Conservation (phyloP, 1,139 yeast species). For the Suhomyces choctaworum region DNA sequence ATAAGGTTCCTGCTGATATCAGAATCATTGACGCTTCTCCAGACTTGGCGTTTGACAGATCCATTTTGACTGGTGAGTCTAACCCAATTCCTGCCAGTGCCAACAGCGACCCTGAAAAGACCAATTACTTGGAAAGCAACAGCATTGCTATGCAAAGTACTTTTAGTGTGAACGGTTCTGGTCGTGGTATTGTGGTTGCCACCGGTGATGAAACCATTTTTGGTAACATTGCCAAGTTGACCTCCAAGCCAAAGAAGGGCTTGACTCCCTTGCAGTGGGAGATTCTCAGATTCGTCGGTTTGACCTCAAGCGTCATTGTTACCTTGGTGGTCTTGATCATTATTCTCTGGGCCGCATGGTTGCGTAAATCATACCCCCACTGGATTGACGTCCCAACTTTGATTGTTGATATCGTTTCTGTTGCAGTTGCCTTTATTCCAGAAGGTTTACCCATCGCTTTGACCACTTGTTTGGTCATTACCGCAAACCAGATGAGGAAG, state of each 20-base stretch:
- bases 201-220: constrained; percentile 36
- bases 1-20: constrained; percentile 36
- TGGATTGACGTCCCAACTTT: constrained; percentile 37
- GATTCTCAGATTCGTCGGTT: constrained; percentile 29
- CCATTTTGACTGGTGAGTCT: constrained; percentile 40
- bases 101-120: constrained; percentile 22
- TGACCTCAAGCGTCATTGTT: constrained; percentile 25
- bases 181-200: constrained; percentile 33
- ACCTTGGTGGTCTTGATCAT: constrained; percentile 24
- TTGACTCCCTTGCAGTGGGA: constrained; percentile 36
- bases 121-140: constrained; percentile 45
- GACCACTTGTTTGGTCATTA: constrained; percentile 34
- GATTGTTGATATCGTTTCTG: constrained; percentile 34
- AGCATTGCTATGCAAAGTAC: constrained; percentile 51
- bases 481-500: constrained; percentile 32
- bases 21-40: constrained; percentile 28
- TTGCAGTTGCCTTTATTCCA: constrained; percentile 37
- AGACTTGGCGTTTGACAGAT: constrained; percentile 34
- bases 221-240: constrained; percentile 35
- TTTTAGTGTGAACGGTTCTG: constrained; percentile 32
- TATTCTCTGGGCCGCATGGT: constrained; percentile 51
- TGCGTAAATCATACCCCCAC: constrained; percentile 27
- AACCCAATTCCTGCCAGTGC: constrained; percentile 27
- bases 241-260: constrained; percentile 31
- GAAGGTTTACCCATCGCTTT: constrained; percentile 40